These are phyloP conservation scores for Sarocladium oryzae DNA, from an alignment of 2,329 filamentous ascomycete genomes.

Conservation along the genomic window DNA sequence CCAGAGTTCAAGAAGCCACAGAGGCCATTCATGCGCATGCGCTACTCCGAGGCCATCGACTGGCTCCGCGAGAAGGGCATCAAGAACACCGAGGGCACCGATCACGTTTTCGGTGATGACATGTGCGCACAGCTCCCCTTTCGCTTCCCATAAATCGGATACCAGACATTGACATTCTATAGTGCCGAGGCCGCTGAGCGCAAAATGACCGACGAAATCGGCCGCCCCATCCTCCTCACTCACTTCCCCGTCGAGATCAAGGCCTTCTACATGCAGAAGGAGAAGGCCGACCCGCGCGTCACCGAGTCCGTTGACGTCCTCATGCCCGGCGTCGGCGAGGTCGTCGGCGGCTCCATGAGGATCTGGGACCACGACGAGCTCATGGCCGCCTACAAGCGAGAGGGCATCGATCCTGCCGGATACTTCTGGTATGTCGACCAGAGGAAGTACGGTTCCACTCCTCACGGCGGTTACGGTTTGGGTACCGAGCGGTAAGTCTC, in stretches of 20 bases:
- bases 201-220: slow-evolving; percentile 94
- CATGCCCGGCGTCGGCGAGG: slow-evolving; percentile 94
- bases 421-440: slow-evolving; percentile 99
- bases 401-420: slow-evolving; percentile 74
- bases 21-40: slow-evolving; percentile 90
- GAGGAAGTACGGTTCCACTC: slow-evolving; percentile 89
- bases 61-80: slow-evolving; percentile 92
- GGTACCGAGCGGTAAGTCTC: slow-evolving; percentile 64
- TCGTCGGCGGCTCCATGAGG: slow-evolving; percentile 94
- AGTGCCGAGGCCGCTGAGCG: slow-evolving; percentile 88
- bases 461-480: slow-evolving; percentile 88
- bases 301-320: slow-evolving; percentile 85
- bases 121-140: slow-evolving; percentile 39
- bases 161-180: background rate
- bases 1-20: slow-evolving; percentile 76
- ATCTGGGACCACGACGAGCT: slow-evolving; percentile 88
- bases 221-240: slow-evolving; percentile 89
- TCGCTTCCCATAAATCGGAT: background rate
- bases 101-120: slow-evolving; percentile 90
- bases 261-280: slow-evolving; percentile 98
- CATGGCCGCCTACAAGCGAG: slow-evolving; percentile 78
- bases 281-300: slow-evolving; percentile 68
- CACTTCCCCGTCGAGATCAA: slow-evolving; percentile 98
- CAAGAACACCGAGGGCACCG: slow-evolving; percentile 83
- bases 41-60: slow-evolving; percentile 86